phyloP scores from a whole-genome alignment of 2,329 filamentous ascomycete genomes.

The Aspergillus persii region DNA sequence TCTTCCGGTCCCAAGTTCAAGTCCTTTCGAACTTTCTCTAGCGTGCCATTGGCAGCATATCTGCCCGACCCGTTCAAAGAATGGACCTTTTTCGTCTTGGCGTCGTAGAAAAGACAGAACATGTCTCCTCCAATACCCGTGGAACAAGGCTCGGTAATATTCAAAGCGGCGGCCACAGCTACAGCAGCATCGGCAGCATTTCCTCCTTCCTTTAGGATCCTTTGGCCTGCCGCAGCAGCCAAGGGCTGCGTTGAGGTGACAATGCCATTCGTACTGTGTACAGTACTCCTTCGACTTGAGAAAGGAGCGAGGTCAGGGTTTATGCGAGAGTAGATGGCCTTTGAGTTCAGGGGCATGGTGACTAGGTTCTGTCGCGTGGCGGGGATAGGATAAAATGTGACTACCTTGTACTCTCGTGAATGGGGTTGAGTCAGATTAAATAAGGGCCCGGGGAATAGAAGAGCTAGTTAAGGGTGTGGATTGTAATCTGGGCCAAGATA shows the following conservation, averaged over 20 bases:
- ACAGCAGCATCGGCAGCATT: constrained; percentile 98
- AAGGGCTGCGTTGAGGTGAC: constrained; percentile 87
- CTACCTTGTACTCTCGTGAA: neutral
- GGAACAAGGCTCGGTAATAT: constrained; percentile 87
- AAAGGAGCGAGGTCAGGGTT: constrained; percentile 44
- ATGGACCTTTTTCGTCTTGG: constrained; percentile 74
- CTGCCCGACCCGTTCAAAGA: constrained; percentile 94
- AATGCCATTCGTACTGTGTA: constrained; percentile 90
- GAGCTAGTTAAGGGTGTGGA: neutral
- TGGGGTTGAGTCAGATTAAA: neutral
- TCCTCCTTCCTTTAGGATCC: constrained; percentile 79
- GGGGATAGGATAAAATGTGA: neutral
- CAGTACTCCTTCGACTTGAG: constrained; percentile 79
- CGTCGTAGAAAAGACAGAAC: constrained; percentile 92
- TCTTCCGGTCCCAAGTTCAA: constrained; percentile 63
- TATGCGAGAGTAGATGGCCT: constrained; percentile 50
- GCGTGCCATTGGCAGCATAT: constrained; percentile 64
- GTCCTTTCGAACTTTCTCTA: constrained; percentile 68
- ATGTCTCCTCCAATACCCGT: constrained; percentile 97
- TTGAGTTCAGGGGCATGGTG: constrained; percentile 49
- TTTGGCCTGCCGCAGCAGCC: constrained; percentile 82
- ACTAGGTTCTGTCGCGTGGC: neutral
- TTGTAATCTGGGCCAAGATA: neutral
- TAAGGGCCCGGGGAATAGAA: neutral
- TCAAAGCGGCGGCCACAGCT: constrained; percentile 86